phyloP scores from a whole-genome alignment of 1,284 basidiomycete genomes.

The Ustilago cynodontis region DNA sequence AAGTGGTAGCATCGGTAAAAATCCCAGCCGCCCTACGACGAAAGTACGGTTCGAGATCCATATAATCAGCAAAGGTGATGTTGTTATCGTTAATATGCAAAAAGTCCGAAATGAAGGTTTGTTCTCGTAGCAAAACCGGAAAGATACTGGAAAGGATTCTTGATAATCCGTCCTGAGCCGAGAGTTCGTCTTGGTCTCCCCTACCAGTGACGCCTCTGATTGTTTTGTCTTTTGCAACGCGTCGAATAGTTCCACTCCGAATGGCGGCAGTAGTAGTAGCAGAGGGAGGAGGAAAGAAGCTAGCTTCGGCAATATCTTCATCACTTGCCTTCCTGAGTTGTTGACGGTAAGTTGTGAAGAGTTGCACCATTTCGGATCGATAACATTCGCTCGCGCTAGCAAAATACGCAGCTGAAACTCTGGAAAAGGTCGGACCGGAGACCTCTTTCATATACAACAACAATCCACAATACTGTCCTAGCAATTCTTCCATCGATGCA shows the following conservation, averaged over 20 bases:
- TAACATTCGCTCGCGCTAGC: slow-evolving; percentile 59
- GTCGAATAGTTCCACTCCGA: slow-evolving; percentile 53
- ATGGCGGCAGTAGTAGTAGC: slow-evolving; percentile 31
- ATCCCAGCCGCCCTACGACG: slow-evolving; percentile 81
- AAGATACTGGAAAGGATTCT: slow-evolving; percentile 82
- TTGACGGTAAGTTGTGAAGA: slow-evolving; percentile 50
- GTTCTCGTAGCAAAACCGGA: slow-evolving; percentile 82
- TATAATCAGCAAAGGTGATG: slow-evolving; percentile 92
- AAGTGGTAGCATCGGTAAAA: slow-evolving; percentile 39
- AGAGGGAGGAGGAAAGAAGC: slow-evolving; percentile 32
- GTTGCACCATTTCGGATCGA: slow-evolving; percentile 56
- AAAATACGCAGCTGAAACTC: slow-evolving; percentile 61
- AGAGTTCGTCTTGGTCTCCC: slow-evolving; percentile 27
- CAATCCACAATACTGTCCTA: slow-evolving; percentile 88
- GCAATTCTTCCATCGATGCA: slow-evolving; percentile 77
- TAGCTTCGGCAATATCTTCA: slow-evolving; percentile 51
- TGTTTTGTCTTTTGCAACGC: slow-evolving; percentile 34
- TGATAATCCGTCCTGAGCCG: slow-evolving; percentile 77
- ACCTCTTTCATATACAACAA: slow-evolving; percentile 96
- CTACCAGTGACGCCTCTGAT: slow-evolving; percentile 12
- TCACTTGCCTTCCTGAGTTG: slow-evolving; percentile 55
- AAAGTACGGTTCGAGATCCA: slow-evolving; percentile 94
- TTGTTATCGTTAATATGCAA: slow-evolving; percentile 85
- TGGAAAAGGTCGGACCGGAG: slow-evolving; percentile 67
- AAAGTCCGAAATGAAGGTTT: slow-evolving; percentile 90